Conservation (phyloP, 2,329 filamentous ascomycete species). For the Clonostachys byssicola region DNA sequence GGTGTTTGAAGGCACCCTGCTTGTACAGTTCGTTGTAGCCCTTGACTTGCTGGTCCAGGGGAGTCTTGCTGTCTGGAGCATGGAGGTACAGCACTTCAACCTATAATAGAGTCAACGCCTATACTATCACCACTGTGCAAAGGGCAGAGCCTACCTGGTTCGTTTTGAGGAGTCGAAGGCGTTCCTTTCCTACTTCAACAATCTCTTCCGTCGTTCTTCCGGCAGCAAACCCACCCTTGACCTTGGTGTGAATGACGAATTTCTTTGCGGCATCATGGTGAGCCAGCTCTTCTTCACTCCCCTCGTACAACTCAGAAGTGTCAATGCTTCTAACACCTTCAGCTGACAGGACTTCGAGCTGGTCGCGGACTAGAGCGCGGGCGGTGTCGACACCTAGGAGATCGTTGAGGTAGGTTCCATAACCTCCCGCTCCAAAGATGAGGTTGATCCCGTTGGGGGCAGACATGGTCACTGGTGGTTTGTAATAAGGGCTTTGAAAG, state of each 20-base stretch:
- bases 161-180: background rate
- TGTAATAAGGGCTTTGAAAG: too few relatives aligned
- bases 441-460: too few relatives aligned
- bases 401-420: too few relatives aligned
- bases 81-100: background rate
- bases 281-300: background rate
- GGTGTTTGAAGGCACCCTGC: slow-evolving; percentile 29
- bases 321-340: background rate
- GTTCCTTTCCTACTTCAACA: background rate
- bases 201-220: background rate
- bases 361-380: too few relatives aligned
- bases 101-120: background rate
- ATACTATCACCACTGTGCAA: background rate
- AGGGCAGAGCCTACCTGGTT: background rate
- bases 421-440: too few relatives aligned
- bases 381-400: too few relatives aligned
- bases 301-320: background rate
- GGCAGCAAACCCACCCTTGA: background rate
- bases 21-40: slow-evolving; percentile 59
- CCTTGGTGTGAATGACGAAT: background rate
- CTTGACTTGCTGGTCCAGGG: slow-evolving; percentile 57
- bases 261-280: background rate
- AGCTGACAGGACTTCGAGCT: too few relatives aligned
- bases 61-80: slow-evolving; percentile 22
- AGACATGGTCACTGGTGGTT: too few relatives aligned